A percentile compares a stretch with the other conserved stretches of the same genome.
Evolutionary conservation across 495 filamentous ascomycete genomes (phyloP).

Genomic region (Talaromyces trachyspermus): DNA sequence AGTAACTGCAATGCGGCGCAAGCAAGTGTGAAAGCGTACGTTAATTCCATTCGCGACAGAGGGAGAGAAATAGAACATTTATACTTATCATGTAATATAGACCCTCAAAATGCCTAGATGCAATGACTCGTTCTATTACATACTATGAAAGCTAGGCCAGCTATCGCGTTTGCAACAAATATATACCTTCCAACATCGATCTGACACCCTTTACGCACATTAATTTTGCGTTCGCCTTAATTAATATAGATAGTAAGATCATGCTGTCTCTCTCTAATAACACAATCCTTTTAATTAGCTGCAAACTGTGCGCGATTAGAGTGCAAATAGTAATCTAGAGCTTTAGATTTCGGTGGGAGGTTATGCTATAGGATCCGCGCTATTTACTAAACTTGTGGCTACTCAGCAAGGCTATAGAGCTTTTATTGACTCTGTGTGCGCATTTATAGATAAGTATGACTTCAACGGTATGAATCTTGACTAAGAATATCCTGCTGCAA

Average conservation of each 20-base stretch:
- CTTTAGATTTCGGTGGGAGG: conserved; percentile 37
- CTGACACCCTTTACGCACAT: conserved; percentile 28
- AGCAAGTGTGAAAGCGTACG: too few species aligned
- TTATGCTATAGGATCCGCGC: conserved; percentile 17
- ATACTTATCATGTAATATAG: not conserved
- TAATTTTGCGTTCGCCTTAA: conserved; percentile 34
- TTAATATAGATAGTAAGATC: conserved; percentile 18
- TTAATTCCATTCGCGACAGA: too few species aligned
- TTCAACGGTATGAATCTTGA: conserved; percentile 23
- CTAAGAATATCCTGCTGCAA: conserved; percentile 23
- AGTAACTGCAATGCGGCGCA: conserved; percentile 4
- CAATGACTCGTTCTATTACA: conserved; percentile 9
- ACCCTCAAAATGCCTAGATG: not conserved
- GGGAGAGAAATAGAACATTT: too few species aligned
- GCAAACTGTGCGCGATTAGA: conserved; percentile 19
- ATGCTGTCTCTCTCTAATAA: conserved; percentile 13
- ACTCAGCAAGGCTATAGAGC: conserved; percentile 14
- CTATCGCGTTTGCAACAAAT: conserved; percentile 13
- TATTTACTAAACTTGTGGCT: conserved; percentile 13
- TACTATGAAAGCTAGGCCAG: conserved; percentile 19
- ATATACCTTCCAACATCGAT: conserved; percentile 14
- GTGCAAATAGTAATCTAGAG: conserved; percentile 9
- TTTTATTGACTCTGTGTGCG: conserved; percentile 29
- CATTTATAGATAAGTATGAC: conserved; percentile 36
- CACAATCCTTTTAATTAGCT: conserved; percentile 20